These are phyloP conservation scores for Magnusiomyces ingens DNA, from an alignment of 1,139 yeast species.

Conservation along the genomic window DNA sequence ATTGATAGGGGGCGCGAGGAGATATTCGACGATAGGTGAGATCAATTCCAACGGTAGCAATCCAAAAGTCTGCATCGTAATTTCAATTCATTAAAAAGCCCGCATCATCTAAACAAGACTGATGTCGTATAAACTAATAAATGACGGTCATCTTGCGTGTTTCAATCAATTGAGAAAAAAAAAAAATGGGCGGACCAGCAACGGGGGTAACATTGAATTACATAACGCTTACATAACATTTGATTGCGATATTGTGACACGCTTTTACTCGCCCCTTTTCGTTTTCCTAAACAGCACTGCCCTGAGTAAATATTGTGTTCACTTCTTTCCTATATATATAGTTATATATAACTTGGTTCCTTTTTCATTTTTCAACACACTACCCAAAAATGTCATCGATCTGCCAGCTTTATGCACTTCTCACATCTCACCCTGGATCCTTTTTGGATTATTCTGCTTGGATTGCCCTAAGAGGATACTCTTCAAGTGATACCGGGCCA, in stretches of 20 bases:
- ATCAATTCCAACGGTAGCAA: background rate
- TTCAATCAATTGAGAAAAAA: background rate
- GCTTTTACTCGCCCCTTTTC: too few species aligned
- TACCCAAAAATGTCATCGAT: background rate
- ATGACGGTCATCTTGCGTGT: background rate
- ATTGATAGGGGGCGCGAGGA: background rate
- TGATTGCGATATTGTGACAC: background rate
- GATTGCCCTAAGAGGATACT: background rate
- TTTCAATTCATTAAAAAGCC: background rate
- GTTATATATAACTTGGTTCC: background rate
- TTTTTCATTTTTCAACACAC: background rate
- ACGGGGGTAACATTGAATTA: background rate
- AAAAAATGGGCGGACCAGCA: background rate
- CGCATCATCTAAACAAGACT: too few species aligned
- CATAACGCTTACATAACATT: background rate
- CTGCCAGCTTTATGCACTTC: background rate
- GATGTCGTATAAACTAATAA: background rate
- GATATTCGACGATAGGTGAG: background rate
- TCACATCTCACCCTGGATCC: conserved; percentile 5
- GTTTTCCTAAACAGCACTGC: background rate
- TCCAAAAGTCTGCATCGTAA: background rate
- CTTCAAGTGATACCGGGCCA: conserved; percentile 5
- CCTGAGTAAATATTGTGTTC: background rate
- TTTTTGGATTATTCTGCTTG: conserved; percentile 7
- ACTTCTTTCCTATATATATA: background rate